Base-by-base conservation (phyloP, 2,329 filamentous ascomycete species). In the Pseudogymnoascus destructans region DNA sequence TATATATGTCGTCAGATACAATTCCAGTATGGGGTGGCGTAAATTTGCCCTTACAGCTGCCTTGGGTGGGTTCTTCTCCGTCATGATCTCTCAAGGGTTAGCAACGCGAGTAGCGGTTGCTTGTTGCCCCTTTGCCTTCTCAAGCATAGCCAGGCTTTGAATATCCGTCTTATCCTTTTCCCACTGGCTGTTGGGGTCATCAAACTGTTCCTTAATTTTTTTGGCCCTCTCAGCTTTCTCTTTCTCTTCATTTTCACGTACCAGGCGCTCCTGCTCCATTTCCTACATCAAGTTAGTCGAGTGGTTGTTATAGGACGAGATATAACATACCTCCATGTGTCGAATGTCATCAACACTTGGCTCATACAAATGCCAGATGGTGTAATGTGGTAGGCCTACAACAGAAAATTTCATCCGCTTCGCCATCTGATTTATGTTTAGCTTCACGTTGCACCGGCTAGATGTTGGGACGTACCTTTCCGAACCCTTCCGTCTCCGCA, bases 311-410 rank as follows among this genome's bases (percentile, higher is more conserved):
- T n/a, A 21, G 30, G 11, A 35, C 42, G 9, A 25, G n/a, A 32
- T 2, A 40, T 27, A 35, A 62, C 67, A 60, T 71, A 84, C 82
- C 75, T 91, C 92, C 93, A 98, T 98, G 68, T 97, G 93, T 60
- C 87, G 85, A 62, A 97, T 88, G 67, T 98, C 93, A 68, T 98
- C 93, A 13, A 96, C 88, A 67, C 89, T 95, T n/a, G 93, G 93
- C 72, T 98, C 93, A 75, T 98, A 98, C 67, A 98, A 78, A 84
- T 98, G 93, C 93, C 93, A 98, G 64, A 98, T 96, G 0, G 90
- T 95, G 72, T 98, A 98, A 70, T 98, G 93, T 5, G 93, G 93
- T 52, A 98, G 78, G 30, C 93, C 93, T 60, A 98, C 87, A 15
- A 98, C 93, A 0, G 91, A 95, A 69, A 89, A 97, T 60, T 87